These are phyloP conservation scores for Colletotrichum noveboracense DNA, from an alignment of 2,329 filamentous ascomycete species.

Conservation along the genomic window DNA sequence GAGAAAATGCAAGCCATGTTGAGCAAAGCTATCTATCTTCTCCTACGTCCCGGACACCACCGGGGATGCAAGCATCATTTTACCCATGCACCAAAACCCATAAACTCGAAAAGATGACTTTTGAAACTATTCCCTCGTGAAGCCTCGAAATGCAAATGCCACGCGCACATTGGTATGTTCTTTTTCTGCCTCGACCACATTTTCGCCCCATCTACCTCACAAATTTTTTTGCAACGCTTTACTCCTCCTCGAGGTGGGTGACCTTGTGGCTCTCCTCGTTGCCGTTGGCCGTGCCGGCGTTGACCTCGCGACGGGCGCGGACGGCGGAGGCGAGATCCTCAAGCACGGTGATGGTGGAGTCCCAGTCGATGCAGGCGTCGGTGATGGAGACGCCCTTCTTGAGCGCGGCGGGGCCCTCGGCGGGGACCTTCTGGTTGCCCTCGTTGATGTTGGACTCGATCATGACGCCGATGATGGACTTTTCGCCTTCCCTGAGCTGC, in stretches of 20 bases:
- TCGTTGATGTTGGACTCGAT: slow-evolving; percentile 98
- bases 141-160: slow-evolving; percentile 9
- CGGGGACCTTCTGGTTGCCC: slow-evolving; percentile 84
- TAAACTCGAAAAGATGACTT: background rate
- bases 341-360: slow-evolving; percentile 79
- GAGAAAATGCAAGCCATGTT: background rate
- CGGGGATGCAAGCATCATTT: slow-evolving; percentile 2
- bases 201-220: background rate
- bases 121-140: background rate
- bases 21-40: background rate
- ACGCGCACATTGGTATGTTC: background rate
- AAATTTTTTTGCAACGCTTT: slow-evolving; percentile 16
- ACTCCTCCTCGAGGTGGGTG: slow-evolving; percentile 59
- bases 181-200: background rate
- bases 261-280: slow-evolving; percentile 40
- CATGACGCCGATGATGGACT: slow-evolving; percentile 93
- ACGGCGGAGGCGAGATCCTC: slow-evolving; percentile 88
- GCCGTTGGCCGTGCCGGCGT: slow-evolving; percentile 38
- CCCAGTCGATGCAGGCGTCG: slow-evolving; percentile 96
- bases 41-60: background rate
- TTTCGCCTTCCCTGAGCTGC: slow-evolving; percentile 87
- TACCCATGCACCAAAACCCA: slow-evolving; percentile 3
- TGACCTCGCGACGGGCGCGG: slow-evolving; percentile 69
- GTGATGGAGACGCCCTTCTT: slow-evolving; percentile 95
- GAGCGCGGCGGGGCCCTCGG: slow-evolving; percentile 77